Base-by-base conservation (phyloP, 495 filamentous ascomycete genomes). In the Xylaria nigripes region DNA sequence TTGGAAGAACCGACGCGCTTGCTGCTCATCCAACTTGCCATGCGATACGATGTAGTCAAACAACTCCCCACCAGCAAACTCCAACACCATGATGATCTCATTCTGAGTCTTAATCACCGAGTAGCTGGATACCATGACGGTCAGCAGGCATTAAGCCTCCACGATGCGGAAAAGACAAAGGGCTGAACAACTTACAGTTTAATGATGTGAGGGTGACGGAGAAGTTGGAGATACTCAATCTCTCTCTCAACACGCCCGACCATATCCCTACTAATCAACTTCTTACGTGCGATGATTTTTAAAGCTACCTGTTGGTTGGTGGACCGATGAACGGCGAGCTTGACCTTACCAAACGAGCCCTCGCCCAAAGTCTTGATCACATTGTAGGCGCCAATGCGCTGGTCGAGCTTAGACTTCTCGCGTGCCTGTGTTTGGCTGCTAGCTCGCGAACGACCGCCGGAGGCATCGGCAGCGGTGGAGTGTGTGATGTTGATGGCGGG, bases 71-170 rank as follows among this genome's bases (percentile, higher is more conserved):
- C 93, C 93, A 41, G 93, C 93, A 70, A 91, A 98, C 72, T 98
- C 93, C 50, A 98, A 81, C 15, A 98, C 93, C 93, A 98, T 98
- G 66, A 96, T 90, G 70, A 98, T 97, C 66, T 98, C 93, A 46
- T 77, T 77, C 29, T 86, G 80, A 21, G 90, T 96, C 42, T 92
- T 95, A 68, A 98, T 96, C 55, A 97, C 93, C 42, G 92, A 97
- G 69, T 90, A 96, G 48, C 88, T 93, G 60, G 45, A 42, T 18
- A n/a, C 18, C 27, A 34, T 34, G 51, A 50, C 38, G 48, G 52
- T 44, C 24, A 54, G 51, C 44, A 42, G 22, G 8, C 44, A 30
- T 29, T 29, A 16, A 3, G 13, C 12, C 13, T 32, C 45, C 8
- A 24, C 43, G 13, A 12, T 12, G 25, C 41, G 22, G 48, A 13